These are phyloP conservation scores for Ascomycota sp. DNA, from an alignment of 2,329 filamentous ascomycete genomes.

Conservation along the genomic window DNA sequence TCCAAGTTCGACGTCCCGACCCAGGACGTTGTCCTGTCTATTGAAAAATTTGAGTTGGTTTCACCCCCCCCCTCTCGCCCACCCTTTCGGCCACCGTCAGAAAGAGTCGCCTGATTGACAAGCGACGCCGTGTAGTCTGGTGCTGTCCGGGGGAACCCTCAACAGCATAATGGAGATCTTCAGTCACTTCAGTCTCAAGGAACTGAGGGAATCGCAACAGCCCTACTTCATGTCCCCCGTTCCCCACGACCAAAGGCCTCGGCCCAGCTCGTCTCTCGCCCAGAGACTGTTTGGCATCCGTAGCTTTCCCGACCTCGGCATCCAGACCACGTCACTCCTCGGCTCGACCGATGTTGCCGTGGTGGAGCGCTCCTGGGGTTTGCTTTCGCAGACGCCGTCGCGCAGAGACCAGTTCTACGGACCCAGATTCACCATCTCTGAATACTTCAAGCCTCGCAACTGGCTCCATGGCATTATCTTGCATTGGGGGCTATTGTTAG, in stretches of 20 bases:
- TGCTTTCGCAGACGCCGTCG: slow-evolving; percentile 23
- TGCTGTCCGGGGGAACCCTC: slow-evolving; percentile 43
- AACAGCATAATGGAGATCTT: slow-evolving; percentile 39
- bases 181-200: slow-evolving; percentile 26
- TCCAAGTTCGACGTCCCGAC: slow-evolving; percentile 25
- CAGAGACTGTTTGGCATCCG: slow-evolving; percentile 27
- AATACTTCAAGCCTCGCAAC: slow-evolving; percentile 29
- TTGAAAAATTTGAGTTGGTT: slow-evolving; percentile 19
- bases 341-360: slow-evolving; percentile 27
- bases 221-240: slow-evolving; percentile 37
- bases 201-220: slow-evolving; percentile 20
- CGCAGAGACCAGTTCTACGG: slow-evolving; percentile 30
- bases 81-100: neutral
- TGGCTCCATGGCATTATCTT: slow-evolving; percentile 25
- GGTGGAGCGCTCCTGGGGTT: slow-evolving; percentile 40
- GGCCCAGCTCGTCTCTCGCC: slow-evolving; percentile 12
- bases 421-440: slow-evolving; percentile 33
- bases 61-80: neutral
- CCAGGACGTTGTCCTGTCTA: slow-evolving; percentile 29
- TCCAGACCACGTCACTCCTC: slow-evolving; percentile 29
- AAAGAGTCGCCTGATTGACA: too few species aligned
- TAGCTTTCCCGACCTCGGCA: slow-evolving; percentile 27
- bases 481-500: slow-evolving; percentile 25
- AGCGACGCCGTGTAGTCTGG: slow-evolving; percentile 1
- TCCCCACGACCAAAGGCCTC: slow-evolving; percentile 16